Percentiles rank a stretch among this genome's conserved stretches.
Evolutionary conservation across 148 eudicot genomes (phyloP).

Genomic region (Hydrangea macrophylla): DNA sequence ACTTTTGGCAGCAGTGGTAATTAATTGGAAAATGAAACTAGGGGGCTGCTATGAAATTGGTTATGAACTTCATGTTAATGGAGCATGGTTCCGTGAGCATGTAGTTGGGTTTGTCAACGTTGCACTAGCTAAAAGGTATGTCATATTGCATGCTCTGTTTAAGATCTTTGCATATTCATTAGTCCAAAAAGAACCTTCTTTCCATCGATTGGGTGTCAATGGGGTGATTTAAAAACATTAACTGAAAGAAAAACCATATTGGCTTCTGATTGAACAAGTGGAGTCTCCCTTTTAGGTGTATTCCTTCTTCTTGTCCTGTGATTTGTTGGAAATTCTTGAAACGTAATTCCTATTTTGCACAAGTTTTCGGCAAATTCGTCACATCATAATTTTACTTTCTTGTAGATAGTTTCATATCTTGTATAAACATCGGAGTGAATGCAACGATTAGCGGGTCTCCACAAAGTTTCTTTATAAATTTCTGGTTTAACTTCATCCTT

Average conservation of each 20-base stretch:
- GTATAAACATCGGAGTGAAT: no score
- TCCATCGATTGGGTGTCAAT: not conserved
- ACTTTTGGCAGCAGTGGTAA: constrained; percentile 73
- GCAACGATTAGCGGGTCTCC: no score
- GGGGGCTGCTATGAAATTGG: not conserved
- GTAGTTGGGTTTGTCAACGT: no score
- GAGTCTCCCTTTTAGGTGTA: not conserved
- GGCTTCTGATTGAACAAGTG: not conserved
- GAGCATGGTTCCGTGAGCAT: not conserved
- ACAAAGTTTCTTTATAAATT: not conserved
- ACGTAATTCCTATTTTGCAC: no score
- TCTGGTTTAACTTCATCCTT: not conserved
- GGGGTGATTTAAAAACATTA: not conserved
- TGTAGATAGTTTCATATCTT: no score
- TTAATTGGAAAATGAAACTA: constrained; percentile 14
- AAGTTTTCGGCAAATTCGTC: no score
- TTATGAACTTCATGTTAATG: not conserved
- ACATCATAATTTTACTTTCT: no score
- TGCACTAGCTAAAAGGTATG: constrained; percentile 10
- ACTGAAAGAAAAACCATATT: not conserved
- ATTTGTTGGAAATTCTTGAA: no score
- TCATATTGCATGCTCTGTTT: not conserved
- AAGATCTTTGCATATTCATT: not conserved
- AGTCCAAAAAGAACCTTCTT: not conserved
- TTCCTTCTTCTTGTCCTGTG: no score